phyloP scores from a whole-genome alignment of 2,329 filamentous ascomycete genomes.

The Ascochyta koolunga region DNA sequence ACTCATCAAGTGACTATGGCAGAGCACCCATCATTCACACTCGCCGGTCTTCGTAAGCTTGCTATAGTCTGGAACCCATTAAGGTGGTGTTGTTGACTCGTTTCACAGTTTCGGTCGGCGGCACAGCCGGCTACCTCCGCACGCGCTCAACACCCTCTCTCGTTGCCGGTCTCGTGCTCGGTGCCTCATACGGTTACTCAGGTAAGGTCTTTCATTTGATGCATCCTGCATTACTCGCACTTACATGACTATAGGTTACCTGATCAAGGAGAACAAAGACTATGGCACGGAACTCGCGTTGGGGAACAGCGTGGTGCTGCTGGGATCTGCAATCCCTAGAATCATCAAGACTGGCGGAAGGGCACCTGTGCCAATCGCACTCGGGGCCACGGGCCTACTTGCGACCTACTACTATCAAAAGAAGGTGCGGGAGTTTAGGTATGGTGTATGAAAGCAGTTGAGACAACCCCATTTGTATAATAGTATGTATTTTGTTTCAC shows the following conservation, averaged over 20 bases:
- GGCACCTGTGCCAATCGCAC: conserved; percentile 34
- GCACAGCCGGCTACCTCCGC: conserved; percentile 36
- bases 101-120: conserved; percentile 31
- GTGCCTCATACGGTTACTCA: conserved; percentile 34
- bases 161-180: conserved; percentile 34
- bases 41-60: conserved; percentile 34
- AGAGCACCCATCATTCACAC: conserved; percentile 39
- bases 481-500: neutral
- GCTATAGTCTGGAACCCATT: neutral
- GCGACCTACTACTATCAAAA: conserved; percentile 39
- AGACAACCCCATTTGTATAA: neutral
- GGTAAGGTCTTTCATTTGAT: conserved; percentile 13
- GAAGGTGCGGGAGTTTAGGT: conserved; percentile 40
- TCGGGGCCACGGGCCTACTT: conserved; percentile 31
- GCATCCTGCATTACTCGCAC: too few relatives aligned
- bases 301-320: conserved; percentile 32
- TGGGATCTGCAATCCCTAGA: conserved; percentile 33
- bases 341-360: conserved; percentile 37
- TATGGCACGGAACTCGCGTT: conserved; percentile 38
- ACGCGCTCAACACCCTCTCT: conserved; percentile 38
- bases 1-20: conserved; percentile 24
- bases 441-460: conserved; percentile 24
- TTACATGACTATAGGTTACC: conserved; percentile 22
- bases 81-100: conserved; percentile 4
- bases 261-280: conserved; percentile 38